phyloP scores from a whole-genome alignment of 1,284 basidiomycete species.

The Clitocybe nebularis region DNA sequence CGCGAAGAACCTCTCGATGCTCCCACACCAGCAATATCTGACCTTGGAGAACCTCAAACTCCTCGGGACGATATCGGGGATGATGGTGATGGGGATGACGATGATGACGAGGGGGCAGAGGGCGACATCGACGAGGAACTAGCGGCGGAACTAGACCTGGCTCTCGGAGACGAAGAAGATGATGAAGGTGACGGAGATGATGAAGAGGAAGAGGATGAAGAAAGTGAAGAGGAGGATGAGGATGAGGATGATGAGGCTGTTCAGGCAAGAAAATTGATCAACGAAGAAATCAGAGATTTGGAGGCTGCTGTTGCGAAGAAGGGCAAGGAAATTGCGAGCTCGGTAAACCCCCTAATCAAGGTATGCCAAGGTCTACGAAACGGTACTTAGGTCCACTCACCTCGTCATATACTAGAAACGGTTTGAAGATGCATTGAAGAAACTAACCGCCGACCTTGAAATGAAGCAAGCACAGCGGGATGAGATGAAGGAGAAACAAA shows the following conservation, averaged over 20 bases:
- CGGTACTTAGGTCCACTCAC: slow-evolving; percentile 3
- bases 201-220: slow-evolving; percentile 66
- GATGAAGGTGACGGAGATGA: slow-evolving; percentile 62
- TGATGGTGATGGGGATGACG: slow-evolving; percentile 57
- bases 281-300: slow-evolving; percentile 87
- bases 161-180: slow-evolving; percentile 66
- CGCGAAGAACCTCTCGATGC: slow-evolving; percentile 59
- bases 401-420: slow-evolving; percentile 61
- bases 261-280: slow-evolving; percentile 76
- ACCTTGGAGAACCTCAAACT: slow-evolving; percentile 58
- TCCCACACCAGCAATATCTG: slow-evolving; percentile 62
- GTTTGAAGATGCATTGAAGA: slow-evolving; percentile 89
- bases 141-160: slow-evolving; percentile 71
- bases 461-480: slow-evolving; percentile 81
- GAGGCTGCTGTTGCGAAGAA: slow-evolving; percentile 88
- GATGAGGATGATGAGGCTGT: slow-evolving; percentile 70
- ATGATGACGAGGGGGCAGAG: slow-evolving; percentile 35
- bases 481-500: slow-evolving; percentile 69
- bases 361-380: no score
- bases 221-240: slow-evolving; percentile 62
- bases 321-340: slow-evolving; percentile 79
- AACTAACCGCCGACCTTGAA: slow-evolving; percentile 82
- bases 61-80: slow-evolving; percentile 55
- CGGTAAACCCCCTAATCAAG: slow-evolving; percentile 86
- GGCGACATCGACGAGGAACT: slow-evolving; percentile 79